Evolutionary conservation across 2,329 filamentous ascomycete genomes (phyloP).

Genomic region (Dryadomyces sulphureus): DNA sequence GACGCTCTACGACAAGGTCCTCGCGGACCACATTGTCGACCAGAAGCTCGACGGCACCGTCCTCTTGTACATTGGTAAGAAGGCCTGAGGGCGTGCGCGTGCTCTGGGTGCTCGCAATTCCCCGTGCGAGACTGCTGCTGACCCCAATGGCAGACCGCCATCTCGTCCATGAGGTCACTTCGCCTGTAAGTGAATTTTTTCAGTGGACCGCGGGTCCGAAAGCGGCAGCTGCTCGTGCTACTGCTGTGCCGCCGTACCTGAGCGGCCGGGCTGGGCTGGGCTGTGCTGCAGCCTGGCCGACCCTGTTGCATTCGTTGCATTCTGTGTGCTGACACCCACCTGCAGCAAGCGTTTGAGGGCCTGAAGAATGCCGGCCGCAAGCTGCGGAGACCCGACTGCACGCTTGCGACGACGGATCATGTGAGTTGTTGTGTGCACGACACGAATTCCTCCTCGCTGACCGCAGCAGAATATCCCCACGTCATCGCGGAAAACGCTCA

Average conservation of each 20-base stretch:
- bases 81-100: too few relatives aligned
- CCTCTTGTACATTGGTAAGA: constrained; percentile 78
- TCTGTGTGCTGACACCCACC: constrained; percentile 1
- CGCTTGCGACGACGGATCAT: constrained; percentile 90
- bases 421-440: constrained; percentile 37
- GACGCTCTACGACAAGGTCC: constrained; percentile 96
- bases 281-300: background rate
- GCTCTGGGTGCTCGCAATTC: too few relatives aligned
- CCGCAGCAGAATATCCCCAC: constrained; percentile 73
- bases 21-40: constrained; percentile 86
- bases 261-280: background rate
- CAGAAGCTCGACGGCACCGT: constrained; percentile 89
- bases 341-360: constrained; percentile 88
- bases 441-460: constrained; percentile 6
- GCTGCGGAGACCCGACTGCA: constrained; percentile 91
- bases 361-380: constrained; percentile 75
- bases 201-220: background rate
- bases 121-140: background rate
- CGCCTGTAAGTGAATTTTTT: constrained; percentile 47
- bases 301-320: background rate
- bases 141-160: constrained; percentile 54
- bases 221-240: background rate
- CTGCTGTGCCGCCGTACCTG: background rate
- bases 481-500: constrained; percentile 77
- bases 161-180: constrained; percentile 96